Evolutionary conservation across 148 eudicot genomes (phyloP), one percentile per base, ranked within the genome.

Genomic region (Chenopodium album): DNA sequence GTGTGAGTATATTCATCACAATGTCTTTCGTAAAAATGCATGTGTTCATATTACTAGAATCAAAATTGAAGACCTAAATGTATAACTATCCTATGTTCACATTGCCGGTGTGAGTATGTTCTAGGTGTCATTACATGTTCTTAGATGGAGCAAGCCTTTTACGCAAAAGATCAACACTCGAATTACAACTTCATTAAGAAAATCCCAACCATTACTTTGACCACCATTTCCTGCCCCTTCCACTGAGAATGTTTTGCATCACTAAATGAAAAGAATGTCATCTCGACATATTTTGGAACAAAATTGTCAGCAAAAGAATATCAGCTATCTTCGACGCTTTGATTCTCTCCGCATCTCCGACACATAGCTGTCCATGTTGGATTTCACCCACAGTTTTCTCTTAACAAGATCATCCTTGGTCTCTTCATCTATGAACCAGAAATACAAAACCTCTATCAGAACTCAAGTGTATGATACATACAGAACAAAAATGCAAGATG

Each of bases 321-420:
- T 76, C 78, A 67, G 44, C 88, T 90, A 95, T 89, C 98, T 91
- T 88, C 99, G 90, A 84, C 98, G 94, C 88, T 94, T 95, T 59
- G 99, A 93, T 86, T 95, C 99, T 89, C 93, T 95, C 71, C 99
- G 89, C 92, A 87, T 89, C 87, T 95, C 98, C 3, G 90, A 85
- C 34, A 88, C 9, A 81, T 95, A 95, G 87, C 78, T 91, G 73
- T 92, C 97, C 90, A 88, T 79, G 83, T 95, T 95, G 65, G 89
- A 76, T 82, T 90, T 91, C 75, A 89, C 89, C 99, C 99, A 95
- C 29, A 95, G 87, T 28, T 92, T 91, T 83, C 91, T 89, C 71
- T 85, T 86, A 75, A 95, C 85, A 64, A 95, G 99, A 84, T 93
- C 97, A 64, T 93, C 97, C 89, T 95, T 94, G 9, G 86, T 86